phyloP scores from a whole-genome alignment of 192 early-diverging fungal genomes.

The Thoreauomyces humboldtii region DNA sequence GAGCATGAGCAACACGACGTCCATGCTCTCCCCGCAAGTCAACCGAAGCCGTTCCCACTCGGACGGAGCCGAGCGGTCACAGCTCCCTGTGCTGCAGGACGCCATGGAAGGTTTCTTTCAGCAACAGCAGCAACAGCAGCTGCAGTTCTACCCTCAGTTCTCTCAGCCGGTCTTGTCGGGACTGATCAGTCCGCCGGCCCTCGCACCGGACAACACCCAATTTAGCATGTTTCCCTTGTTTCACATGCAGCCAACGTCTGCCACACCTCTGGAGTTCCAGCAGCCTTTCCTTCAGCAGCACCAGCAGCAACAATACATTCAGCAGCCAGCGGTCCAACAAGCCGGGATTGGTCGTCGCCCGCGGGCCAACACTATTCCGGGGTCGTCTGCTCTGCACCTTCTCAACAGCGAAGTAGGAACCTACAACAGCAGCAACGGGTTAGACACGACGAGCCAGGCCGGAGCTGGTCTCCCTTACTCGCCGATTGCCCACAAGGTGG shows the following conservation, averaged over 20 bases:
- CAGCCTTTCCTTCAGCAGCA: no score
- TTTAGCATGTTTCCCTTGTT: no score
- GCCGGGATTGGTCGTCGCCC: background rate
- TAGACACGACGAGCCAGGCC: no score
- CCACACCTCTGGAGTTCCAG: no score
- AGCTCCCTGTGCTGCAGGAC: background rate
- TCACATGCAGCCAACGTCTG: no score
- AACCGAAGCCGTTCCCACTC: slow-evolving; percentile 1
- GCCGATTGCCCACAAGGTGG: no score
- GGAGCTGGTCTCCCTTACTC: no score
- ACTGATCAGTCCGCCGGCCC: no score
- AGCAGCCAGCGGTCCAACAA: background rate
- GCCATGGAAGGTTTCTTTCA: background rate
- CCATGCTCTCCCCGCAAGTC: no score
- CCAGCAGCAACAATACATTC: background rate
- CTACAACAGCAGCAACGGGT: background rate
- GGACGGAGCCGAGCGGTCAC: background rate
- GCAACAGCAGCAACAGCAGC: background rate
- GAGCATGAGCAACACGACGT: background rate
- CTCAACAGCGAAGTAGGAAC: background rate
- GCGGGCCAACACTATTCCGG: background rate
- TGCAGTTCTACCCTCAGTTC: no score
- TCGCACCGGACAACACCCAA: no score
- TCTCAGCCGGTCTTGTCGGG: no score
- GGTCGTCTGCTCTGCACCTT: background rate